Evolutionary conservation across 805 yeast genomes (phyloP).

Genomic region (Candida incommunis): DNA sequence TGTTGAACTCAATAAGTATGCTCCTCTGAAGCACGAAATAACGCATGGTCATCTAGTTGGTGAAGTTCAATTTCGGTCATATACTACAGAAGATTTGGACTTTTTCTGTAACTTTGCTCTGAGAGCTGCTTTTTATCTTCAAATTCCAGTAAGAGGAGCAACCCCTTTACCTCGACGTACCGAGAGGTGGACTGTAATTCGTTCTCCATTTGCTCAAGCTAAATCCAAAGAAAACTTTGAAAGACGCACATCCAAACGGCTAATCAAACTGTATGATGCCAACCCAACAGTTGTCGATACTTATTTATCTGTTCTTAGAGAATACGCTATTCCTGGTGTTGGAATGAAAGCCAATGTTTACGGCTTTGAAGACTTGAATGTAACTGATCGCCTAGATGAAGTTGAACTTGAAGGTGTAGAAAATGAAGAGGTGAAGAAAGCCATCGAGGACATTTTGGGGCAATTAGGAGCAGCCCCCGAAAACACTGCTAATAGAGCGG

Average conservation of each 20-base stretch:
- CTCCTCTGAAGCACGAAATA: constrained; percentile 56
- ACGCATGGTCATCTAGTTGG: constrained; percentile 68
- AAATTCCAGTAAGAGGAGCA: constrained; percentile 74
- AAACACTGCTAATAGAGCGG: too few relatives aligned
- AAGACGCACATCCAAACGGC: constrained; percentile 68
- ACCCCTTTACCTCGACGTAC: constrained; percentile 52
- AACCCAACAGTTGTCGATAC: constrained; percentile 73
- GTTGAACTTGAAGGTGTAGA: constrained; percentile 14
- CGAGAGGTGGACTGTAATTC: constrained; percentile 86
- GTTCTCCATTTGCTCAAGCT: constrained; percentile 88
- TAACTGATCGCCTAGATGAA: constrained; percentile 27
- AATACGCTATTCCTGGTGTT: constrained; percentile 68
- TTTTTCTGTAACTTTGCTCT: constrained; percentile 74
- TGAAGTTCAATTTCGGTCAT: constrained; percentile 50
- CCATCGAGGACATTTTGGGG: constrained; percentile 9
- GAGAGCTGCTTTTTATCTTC: constrained; percentile 81
- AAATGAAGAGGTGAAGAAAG: constrained; percentile 6
- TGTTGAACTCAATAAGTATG: constrained; percentile 67
- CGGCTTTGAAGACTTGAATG: constrained; percentile 35
- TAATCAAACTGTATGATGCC: constrained; percentile 68
- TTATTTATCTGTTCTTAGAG: constrained; percentile 63
- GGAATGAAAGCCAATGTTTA: constrained; percentile 65
- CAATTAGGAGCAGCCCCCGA: too few relatives aligned
- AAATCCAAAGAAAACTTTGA: constrained; percentile 89
- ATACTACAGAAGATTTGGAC: constrained; percentile 55